Conservation (phyloP, 805 yeast genomes). For the Sugiyamaella americana region DNA sequence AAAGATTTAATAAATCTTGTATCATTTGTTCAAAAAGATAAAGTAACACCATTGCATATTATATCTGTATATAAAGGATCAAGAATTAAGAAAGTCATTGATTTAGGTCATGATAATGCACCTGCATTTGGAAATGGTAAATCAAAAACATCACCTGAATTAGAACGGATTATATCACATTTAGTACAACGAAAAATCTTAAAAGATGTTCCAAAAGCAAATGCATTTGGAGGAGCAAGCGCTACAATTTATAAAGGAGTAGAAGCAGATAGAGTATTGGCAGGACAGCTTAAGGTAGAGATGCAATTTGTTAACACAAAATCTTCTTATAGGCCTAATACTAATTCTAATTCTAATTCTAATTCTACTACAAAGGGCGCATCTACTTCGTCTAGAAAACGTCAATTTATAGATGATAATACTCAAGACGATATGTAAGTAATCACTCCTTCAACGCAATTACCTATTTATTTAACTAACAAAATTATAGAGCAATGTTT, state of each 20-base stretch:
- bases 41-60: slow-evolving; percentile 71
- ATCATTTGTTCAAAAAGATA: slow-evolving; percentile 41
- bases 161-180: slow-evolving; percentile 76
- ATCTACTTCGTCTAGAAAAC: background rate
- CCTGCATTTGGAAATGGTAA: slow-evolving; percentile 70
- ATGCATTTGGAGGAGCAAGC: slow-evolving; percentile 70
- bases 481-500: background rate
- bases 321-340: background rate
- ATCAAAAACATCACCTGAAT: slow-evolving; percentile 54
- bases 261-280: slow-evolving; percentile 45
- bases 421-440: background rate
- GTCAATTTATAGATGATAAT: background rate
- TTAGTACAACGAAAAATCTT: slow-evolving; percentile 59
- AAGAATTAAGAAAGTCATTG: slow-evolving; percentile 51
- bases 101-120: slow-evolving; percentile 53
- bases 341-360: background rate
- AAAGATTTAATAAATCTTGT: slow-evolving; percentile 55
- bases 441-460: background rate
- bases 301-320: slow-evolving; percentile 18
- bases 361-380: background rate
- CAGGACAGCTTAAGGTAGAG: slow-evolving; percentile 27
- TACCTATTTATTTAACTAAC: background rate
- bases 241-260: slow-evolving; percentile 62
- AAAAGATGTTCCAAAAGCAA: slow-evolving; percentile 68
- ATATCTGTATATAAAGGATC: slow-evolving; percentile 81